Evolutionary conservation across 495 filamentous ascomycete genomes (phyloP).

Genomic region (Choiromyces venosus): DNA sequence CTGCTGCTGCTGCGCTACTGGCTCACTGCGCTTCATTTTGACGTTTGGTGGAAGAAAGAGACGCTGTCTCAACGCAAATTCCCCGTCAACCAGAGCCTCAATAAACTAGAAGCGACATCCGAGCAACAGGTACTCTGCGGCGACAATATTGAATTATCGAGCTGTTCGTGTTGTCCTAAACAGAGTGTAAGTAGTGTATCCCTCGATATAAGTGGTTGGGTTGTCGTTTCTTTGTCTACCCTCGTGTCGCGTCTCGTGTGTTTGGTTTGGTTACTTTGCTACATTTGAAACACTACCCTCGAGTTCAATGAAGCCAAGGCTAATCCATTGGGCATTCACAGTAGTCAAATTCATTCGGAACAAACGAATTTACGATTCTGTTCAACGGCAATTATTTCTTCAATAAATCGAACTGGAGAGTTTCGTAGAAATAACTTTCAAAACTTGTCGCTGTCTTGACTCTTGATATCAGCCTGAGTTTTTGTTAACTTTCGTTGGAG

Average conservation of each 20-base stretch:
- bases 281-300: conserved; percentile 10
- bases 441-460: conserved; percentile 15
- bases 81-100: conserved; percentile 16
- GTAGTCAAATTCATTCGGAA: background rate
- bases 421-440: conserved; percentile 12
- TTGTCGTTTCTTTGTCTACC: conserved; percentile 1
- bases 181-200: conserved; percentile 16
- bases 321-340: background rate
- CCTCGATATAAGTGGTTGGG: background rate
- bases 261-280: conserved; percentile 17
- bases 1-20: conserved; percentile 16
- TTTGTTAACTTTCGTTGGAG: conserved; percentile 37
- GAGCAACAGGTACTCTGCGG: conserved; percentile 16
- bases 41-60: conserved; percentile 27
- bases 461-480: conserved; percentile 23
- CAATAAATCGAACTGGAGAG: conserved; percentile 16
- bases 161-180: conserved; percentile 9
- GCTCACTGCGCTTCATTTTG: conserved; percentile 28
- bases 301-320: background rate
- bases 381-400: conserved; percentile 10
- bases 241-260: conserved; percentile 4
- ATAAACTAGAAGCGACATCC: conserved; percentile 13
- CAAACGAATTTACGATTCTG: conserved; percentile 20
- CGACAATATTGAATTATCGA: conserved; percentile 8
- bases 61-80: conserved; percentile 37